Evolutionary conservation across 495 filamentous ascomycete species (phyloP), one percentile per base, ranked within the genome.

Genomic region (Entonaema liquescens): DNA sequence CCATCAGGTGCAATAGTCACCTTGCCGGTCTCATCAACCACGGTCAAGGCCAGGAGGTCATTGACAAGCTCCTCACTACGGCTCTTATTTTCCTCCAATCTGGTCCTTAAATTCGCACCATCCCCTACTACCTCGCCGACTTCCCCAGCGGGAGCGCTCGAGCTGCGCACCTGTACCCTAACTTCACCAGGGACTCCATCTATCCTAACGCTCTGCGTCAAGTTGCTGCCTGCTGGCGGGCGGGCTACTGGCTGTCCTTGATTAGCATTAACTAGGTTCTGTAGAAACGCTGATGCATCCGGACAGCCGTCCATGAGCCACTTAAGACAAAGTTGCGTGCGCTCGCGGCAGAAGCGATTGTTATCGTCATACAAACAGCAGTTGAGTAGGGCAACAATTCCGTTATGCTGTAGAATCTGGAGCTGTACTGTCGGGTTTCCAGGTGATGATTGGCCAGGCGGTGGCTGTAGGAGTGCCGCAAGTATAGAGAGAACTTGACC

Each of bases 311-410:
- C 94, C 75, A 97, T 87, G 56, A 95, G 79, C 81, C 94, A 97
- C 73, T 94, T 92, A 47, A 98, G 83, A 65, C 92, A 94, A 83
- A 98, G 92, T 60, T 95, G 92, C 2, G 93, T 93, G 72, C 95
- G 92, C 76, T 98, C 94, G 67, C 93, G 89, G 63, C 95, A 93
- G 70, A 93, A 97, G 2, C 92, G 91, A 73, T 97, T 97, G 77
- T 96, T 88, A 53, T 91, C 91, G 71, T 98, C 94, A 65, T 91
- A 93, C 38, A 87, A 86, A 68, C 92, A 96, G 81, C 94, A 98
- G 69, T 89, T 90, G 3, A 98, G 85, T n/a, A 98, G 85, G 8
- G 88, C 87, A 68, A 95, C 90, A 33, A 98, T 90, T 35, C 94
- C 94, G 52, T 92, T 92, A 69, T 92, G 86, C 26, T 87, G 83